phyloP scores from a whole-genome alignment of 805 yeast genomes.

The Trichomonascus vanleenenianus region DNA sequence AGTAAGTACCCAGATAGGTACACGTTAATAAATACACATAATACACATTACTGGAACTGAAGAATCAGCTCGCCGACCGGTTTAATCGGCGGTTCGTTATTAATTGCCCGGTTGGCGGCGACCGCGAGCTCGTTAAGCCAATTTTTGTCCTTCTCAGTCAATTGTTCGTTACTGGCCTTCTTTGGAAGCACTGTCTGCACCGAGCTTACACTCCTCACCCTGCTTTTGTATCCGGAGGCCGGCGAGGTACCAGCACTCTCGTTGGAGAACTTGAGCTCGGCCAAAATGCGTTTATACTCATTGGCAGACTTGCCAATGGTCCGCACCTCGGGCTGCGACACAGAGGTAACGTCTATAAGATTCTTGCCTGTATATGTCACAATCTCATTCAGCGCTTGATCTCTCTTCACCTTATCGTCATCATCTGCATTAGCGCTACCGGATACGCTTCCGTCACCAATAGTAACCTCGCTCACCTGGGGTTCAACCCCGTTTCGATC shows the following conservation, averaged over 20 bases:
- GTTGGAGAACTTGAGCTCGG: slow-evolving; percentile 4
- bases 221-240: slow-evolving; percentile 1
- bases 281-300: slow-evolving; percentile 12
- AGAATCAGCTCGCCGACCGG: slow-evolving; percentile 13
- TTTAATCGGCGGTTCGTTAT: slow-evolving; percentile 11
- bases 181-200: neutral
- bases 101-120: slow-evolving; percentile 12
- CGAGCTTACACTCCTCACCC: neutral
- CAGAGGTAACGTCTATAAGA: slow-evolving; percentile 17
- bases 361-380: slow-evolving; percentile 16
- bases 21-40: neutral
- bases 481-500: slow-evolving; percentile 3
- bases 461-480: too few species aligned
- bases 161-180: slow-evolving; percentile 1
- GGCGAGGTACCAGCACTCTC: neutral
- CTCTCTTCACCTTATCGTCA: slow-evolving; percentile 9
- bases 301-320: slow-evolving; percentile 11
- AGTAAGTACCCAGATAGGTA: neutral
- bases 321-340: slow-evolving; percentile 14
- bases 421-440: neutral
- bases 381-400: slow-evolving; percentile 12
- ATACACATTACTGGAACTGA: slow-evolving; percentile 5
- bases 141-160: slow-evolving; percentile 8
- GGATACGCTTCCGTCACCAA: too few species aligned
- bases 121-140: slow-evolving; percentile 13